Evolutionary conservation across 2,329 filamentous ascomycete species (phyloP).

Genomic region (Paraphaeosphaeria sporulosa): DNA sequence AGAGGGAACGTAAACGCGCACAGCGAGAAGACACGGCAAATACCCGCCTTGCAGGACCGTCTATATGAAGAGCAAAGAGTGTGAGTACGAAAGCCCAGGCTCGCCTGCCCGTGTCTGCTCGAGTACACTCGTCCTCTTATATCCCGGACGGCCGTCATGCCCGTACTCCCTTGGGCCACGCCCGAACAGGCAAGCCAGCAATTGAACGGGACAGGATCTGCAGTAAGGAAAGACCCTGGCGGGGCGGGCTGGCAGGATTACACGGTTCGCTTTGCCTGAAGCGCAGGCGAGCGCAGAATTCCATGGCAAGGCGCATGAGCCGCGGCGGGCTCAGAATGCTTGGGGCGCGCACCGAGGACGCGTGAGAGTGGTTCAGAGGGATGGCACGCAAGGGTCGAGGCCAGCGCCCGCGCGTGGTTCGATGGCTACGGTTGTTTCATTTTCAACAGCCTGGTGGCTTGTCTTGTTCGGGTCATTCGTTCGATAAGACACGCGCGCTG

Average conservation of each 20-base stretch:
- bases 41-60: slow-evolving; percentile 12
- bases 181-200: slow-evolving; percentile 21
- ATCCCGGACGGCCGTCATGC: slow-evolving; percentile 8
- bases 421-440: slow-evolving; percentile 6
- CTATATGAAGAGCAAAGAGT: slow-evolving; percentile 16
- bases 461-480: slow-evolving; percentile 7
- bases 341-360: slow-evolving; percentile 18
- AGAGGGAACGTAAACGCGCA: slow-evolving; percentile 5
- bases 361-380: slow-evolving; percentile 28
- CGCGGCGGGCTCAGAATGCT: slow-evolving; percentile 28
- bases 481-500: slow-evolving; percentile 3
- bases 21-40: slow-evolving; percentile 16
- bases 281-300: slow-evolving; percentile 24
- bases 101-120: slow-evolving; percentile 10
- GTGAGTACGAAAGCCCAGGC: slow-evolving; percentile 18
- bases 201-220: slow-evolving; percentile 34
- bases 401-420: slow-evolving; percentile 5
- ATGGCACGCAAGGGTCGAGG: slow-evolving; percentile 30
- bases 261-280: slow-evolving; percentile 11
- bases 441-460: slow-evolving; percentile 4
- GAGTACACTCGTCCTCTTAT: slow-evolving; percentile 11
- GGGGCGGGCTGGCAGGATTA: slow-evolving; percentile 22
- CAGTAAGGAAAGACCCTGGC: slow-evolving; percentile 43
- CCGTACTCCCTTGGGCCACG: slow-evolving; percentile 30
- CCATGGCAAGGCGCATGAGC: slow-evolving; percentile 27